These are phyloP conservation scores for Teratosphaeria zuluensis DNA, from an alignment of 2,329 filamentous ascomycete genomes.

Conservation along the genomic window DNA sequence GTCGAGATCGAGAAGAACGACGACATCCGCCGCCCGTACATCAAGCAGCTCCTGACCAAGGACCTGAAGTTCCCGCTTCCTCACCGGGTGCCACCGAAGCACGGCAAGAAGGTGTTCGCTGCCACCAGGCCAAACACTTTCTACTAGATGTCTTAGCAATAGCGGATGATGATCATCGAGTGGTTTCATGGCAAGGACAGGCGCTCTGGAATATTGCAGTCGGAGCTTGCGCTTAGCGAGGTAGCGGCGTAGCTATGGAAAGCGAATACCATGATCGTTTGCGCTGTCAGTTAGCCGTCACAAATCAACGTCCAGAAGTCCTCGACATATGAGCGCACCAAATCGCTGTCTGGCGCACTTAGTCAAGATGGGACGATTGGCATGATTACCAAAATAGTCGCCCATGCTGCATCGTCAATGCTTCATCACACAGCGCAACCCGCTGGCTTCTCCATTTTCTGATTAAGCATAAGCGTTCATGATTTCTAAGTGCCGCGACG, in stretches of 20 bases:
- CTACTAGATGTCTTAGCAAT: conserved; percentile 51
- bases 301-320: background rate
- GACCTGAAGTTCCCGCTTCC: conserved; percentile 96
- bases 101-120: conserved; percentile 84
- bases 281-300: background rate
- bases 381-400: too few species aligned
- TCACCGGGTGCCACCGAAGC: conserved; percentile 80
- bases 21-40: conserved; percentile 96
- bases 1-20: conserved; percentile 92
- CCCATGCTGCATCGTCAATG: too few species aligned
- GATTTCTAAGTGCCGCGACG: too few species aligned
- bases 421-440: too few species aligned
- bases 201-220: background rate
- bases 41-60: conserved; percentile 96
- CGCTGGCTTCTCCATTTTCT: too few species aligned
- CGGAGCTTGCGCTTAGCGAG: background rate
- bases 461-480: too few species aligned
- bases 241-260: background rate
- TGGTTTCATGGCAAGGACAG: background rate
- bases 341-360: background rate
- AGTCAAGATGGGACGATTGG: too few species aligned
- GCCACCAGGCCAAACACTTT: conserved; percentile 93
- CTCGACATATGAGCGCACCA: background rate
- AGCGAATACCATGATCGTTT: background rate
- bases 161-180: background rate